These are phyloP conservation scores for Fusarium oligoseptatum DNA, from an alignment of 2,329 filamentous ascomycete species.

Conservation along the genomic window DNA sequence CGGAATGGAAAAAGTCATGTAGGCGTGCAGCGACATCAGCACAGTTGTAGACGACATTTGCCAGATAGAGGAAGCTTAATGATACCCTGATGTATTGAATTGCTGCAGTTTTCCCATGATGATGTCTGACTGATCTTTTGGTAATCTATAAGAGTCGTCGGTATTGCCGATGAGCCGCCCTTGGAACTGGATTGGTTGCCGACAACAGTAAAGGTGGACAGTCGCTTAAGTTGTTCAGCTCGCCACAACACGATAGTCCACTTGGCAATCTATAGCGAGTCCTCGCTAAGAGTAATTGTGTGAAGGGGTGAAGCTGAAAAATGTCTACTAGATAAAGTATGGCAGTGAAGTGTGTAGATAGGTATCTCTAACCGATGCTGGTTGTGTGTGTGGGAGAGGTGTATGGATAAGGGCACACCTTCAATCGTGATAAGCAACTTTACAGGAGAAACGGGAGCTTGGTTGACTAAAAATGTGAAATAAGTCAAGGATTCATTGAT, in stretches of 20 bases:
- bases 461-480: neutral
- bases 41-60: constrained; percentile 42
- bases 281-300: neutral
- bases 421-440: neutral
- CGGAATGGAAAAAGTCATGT: constrained; percentile 35
- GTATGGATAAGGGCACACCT: neutral
- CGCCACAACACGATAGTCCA: neutral
- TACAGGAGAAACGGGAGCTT: neutral
- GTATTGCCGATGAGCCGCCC: neutral
- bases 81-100: constrained; percentile 55
- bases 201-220: neutral
- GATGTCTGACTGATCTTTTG: neutral
- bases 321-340: neutral
- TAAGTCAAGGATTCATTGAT: neutral
- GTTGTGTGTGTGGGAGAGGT: neutral
- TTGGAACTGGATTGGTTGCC: neutral
- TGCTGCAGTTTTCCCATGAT: neutral
- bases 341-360: neutral
- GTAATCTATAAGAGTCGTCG: neutral
- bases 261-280: neutral
- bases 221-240: neutral
- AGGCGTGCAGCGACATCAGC: constrained; percentile 27
- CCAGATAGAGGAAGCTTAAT: constrained; percentile 53
- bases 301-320: neutral
- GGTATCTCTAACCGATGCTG: neutral